Base-by-base conservation (phyloP, 2,329 filamentous ascomycete genomes). In the Curvularia sp. region DNA sequence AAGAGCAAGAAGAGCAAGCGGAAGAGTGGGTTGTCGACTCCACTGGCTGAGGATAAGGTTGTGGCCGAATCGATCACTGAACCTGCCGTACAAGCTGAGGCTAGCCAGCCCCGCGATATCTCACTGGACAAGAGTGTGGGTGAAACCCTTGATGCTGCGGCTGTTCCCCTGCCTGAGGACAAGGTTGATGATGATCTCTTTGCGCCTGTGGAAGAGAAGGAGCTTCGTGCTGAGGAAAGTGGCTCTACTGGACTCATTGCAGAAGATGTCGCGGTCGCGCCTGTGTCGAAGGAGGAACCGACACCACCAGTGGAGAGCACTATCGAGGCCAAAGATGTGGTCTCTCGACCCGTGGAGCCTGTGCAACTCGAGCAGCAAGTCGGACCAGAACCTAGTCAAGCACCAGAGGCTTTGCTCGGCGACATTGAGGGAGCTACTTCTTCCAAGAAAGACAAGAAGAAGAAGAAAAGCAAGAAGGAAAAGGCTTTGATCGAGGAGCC, bases 391-490 rank as follows among this genome's bases (percentile, higher is more conserved):
- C 33, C 33, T 38, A 38, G 33, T 38, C 33, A 38, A 38, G 33
- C 15, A 38, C 33, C 33, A 22, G 46, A 15, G 2, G n/a, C 48
- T 20, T 35, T 22, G 3, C 56, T 52, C 18, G 56, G 49, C 5
- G 43, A 46, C 6, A 24, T n/a, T 1, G 52, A 41, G 1, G 30
- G 35, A 3, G 13, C 49, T 9, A 26, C 59, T 46, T 44, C 53
- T 38, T 65, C 63, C 6, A 70, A 69, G 51, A 70, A 71, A 55
- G 64, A 66, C 46, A 71, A 69, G 60, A 67, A 71, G n/a, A 42
- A 42, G 39, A 33, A 38, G 60, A 69, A 70, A 58, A 53, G 57
- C 13, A 70, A 68, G 55, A 72, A 71, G 57, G 53, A 42, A 10
- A 68, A 64, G 41, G 46, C 38, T 0, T 39, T 50, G 18, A 57